A percentile compares a stretch with the other conserved stretches of the same genome.
phyloP scores from a whole-genome alignment of 108 stramenopile genomes.

The Pinguiococcus pyrenoidosus region DNA sequence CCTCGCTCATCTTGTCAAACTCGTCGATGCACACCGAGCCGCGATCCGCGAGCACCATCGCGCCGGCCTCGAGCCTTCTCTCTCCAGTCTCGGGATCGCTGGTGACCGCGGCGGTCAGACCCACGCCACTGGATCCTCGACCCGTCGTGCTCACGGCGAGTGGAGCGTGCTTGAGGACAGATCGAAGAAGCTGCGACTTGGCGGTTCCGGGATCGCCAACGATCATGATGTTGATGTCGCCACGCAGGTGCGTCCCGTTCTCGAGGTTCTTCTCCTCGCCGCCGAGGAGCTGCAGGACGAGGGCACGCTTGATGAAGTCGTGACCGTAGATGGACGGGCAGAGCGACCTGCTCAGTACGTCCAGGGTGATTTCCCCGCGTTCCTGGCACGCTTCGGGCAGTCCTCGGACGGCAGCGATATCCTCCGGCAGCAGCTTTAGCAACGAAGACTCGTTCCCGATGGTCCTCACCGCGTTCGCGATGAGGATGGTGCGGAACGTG shows the following conservation, averaged over 20 bases:
- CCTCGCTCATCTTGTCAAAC: slow-evolving; percentile 54
- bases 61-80: slow-evolving; percentile 91
- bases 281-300: slow-evolving; percentile 69
- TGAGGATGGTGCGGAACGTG: slow-evolving; percentile 83
- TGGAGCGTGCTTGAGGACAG: slow-evolving; percentile 80
- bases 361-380: neutral
- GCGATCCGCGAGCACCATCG: slow-evolving; percentile 97
- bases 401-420: too few species aligned
- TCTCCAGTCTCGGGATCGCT: slow-evolving; percentile 93
- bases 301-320: slow-evolving; percentile 82
- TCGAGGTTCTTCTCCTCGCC: slow-evolving; percentile 89
- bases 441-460: slow-evolving; percentile 73
- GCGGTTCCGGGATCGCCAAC: slow-evolving; percentile 99
- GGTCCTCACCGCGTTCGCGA: slow-evolving; percentile 82
- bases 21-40: slow-evolving; percentile 99
- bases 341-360: slow-evolving; percentile 57
- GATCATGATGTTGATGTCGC: slow-evolving; percentile 98
- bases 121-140: slow-evolving; percentile 94
- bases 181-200: slow-evolving; percentile 88
- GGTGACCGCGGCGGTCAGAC: slow-evolving; percentile 96
- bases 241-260: slow-evolving; percentile 84
- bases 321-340: slow-evolving; percentile 97
- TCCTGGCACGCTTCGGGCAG: too few species aligned
- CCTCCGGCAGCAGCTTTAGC: too few species aligned
- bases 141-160: slow-evolving; percentile 78